Base-by-base conservation (phyloP, 768 basidiomycete genomes). In the Amanita fuliginea region DNA sequence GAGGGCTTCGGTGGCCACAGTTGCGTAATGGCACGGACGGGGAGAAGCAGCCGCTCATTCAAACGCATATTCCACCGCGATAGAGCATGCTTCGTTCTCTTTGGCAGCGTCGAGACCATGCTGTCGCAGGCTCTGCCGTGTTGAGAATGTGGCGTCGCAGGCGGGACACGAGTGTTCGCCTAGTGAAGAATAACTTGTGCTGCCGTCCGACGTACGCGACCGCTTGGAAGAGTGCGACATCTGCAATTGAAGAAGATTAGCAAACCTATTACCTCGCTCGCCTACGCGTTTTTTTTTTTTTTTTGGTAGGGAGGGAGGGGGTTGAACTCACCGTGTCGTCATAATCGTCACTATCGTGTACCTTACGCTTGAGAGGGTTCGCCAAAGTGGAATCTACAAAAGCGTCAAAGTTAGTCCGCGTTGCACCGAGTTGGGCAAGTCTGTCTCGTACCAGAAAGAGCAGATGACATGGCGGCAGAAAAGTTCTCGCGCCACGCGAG, bases 11-110 rank as follows among this genome's bases (percentile, higher is more conserved):
- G 13, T 28, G n/a, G 26, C 42, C 24, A 4, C 2, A 14, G 19
- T 22, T 30, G 39, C 19, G 47, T 28, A 32, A 32, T 28, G 24
- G 22, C 1, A n/a, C 8, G 28, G 13, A 42, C 11, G 40, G 39
- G 39, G 39, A 49, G 47, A 42, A 42, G 28, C 28, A 16, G 18
- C 41, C 41, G 33, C 28, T 47, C 32, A 48, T 8, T 88, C 86
- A 51, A 87, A 77, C 19, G 77, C 76, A 62, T 88, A 88, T 54
- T 81, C 78, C 58, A 86, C 85, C 9, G 85, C 85, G 46, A 74
- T 74, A 51, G 73, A 75, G 58, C 86, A 88, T 6, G 85, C 86
- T 58, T 85, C 82, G 58, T 75, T 76, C n/a, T 70, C 66, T 24
- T 67, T 62, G 8, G 72, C 64, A 35, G 49, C 42, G n/a, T 71